phyloP scores from a whole-genome alignment of 139 green algal species.

The Trebouxia sp. region DNA sequence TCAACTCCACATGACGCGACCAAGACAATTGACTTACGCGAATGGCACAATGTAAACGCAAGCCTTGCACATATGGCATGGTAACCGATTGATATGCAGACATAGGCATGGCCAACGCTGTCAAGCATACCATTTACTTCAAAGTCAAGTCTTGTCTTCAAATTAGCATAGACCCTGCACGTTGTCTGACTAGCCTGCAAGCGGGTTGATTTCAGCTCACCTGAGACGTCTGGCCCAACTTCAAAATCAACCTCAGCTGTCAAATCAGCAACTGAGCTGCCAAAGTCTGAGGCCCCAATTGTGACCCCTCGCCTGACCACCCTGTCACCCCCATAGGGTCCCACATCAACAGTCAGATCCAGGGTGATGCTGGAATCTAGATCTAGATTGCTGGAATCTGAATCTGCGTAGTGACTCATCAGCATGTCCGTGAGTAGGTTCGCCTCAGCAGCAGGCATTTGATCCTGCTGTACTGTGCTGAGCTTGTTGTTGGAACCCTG shows the following conservation, averaged over 20 bases:
- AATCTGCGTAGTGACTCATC: too few species aligned
- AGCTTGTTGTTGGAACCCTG: neutral
- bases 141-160: neutral
- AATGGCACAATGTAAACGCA: too few species aligned
- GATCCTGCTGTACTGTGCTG: neutral
- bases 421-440: too few species aligned
- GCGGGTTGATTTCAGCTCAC: neutral
- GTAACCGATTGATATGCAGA: too few species aligned
- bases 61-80: too few species aligned
- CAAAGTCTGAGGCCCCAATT: neutral
- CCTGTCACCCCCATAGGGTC: neutral
- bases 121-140: too few species aligned
- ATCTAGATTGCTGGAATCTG: too few species aligned
- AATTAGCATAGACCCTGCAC: neutral
- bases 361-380: neutral
- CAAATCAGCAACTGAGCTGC: neutral
- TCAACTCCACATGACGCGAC: too few species aligned
- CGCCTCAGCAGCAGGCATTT: neutral
- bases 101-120: too few species aligned
- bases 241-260: constrained; percentile 12
- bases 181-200: neutral
- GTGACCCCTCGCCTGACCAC: neutral
- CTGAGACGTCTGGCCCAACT: constrained; percentile 1
- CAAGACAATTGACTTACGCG: too few species aligned
- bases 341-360: neutral